These are phyloP conservation scores for Fonsecaea monophora DNA, from an alignment of 2,329 filamentous ascomycete species.

Conservation along the genomic window DNA sequence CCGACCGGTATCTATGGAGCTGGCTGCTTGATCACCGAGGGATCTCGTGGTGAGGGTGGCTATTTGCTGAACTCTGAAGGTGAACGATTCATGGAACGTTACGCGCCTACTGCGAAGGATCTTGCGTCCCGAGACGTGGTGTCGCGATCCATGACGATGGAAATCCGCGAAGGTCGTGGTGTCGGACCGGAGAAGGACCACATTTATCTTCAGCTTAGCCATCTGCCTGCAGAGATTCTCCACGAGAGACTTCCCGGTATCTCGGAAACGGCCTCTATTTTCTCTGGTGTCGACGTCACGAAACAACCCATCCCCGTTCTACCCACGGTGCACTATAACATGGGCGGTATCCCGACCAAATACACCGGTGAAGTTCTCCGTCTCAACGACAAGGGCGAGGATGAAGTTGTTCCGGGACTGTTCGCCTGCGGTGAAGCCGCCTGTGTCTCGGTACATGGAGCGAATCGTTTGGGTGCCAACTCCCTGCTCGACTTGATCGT, in stretches of 20 bases:
- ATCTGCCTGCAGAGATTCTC: constrained; percentile 88
- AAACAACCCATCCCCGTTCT: constrained; percentile 97
- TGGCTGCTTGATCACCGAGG: constrained; percentile 96
- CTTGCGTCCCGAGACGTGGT: constrained; percentile 95
- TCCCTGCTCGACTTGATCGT: constrained; percentile 97
- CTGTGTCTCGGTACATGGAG: constrained; percentile 96
- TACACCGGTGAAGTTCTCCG: constrained; percentile 97
- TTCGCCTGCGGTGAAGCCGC: constrained; percentile 97
- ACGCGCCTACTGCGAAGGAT: constrained; percentile 97
- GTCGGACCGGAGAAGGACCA: constrained; percentile 97
- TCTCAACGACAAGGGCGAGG: constrained; percentile 81
- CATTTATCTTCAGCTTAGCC: constrained; percentile 97
- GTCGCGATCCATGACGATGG: constrained; percentile 96
- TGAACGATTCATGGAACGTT: constrained; percentile 99
- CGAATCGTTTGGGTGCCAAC: constrained; percentile 97
- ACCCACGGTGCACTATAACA: constrained; percentile 99
- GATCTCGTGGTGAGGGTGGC: constrained; percentile 95
- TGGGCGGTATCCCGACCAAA: constrained; percentile 97
- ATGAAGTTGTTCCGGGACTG: constrained; percentile 91
- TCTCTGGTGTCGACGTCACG: constrained; percentile 93
- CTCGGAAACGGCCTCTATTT: constrained; percentile 96
- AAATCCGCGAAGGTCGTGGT: constrained; percentile 96
- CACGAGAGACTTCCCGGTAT: constrained; percentile 98
- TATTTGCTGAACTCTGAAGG: constrained; percentile 97
- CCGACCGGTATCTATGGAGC: constrained; percentile 99